Base-by-base conservation (phyloP, 2,329 filamentous ascomycete species). In the Immersiporthe knoxdaviesiana region DNA sequence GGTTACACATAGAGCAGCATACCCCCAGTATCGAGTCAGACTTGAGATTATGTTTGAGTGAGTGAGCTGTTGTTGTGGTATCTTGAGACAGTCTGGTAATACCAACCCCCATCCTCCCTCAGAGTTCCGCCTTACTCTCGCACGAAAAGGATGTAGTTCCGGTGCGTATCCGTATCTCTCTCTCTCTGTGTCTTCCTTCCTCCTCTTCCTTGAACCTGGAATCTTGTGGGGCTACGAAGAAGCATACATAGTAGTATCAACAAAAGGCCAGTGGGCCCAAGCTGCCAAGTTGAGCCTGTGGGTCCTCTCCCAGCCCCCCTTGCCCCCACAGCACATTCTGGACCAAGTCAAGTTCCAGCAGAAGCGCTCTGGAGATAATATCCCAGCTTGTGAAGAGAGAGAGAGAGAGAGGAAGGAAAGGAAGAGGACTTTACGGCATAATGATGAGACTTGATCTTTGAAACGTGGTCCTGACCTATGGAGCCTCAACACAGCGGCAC, bases 1-100 rank as follows among this genome's bases (percentile, higher is more conserved):
- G 50, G 12, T 37, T 44, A 18, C 63, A 58, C n/a, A 59, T 65
- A 65, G 63, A 65, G 35, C 14, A 63, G 52, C 63, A 65, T 65
- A 65, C 63, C 63, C 63, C 37, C 32, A 37, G 21, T 44, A 62
- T 62, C 24, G 11, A 62, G 59, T 27, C 44, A 21, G 37, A 41
- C 21, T 62, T 18, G 18, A 44, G 14, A 62, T 8, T n/a, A 39
- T n/a, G n/a, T n/a, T 41, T 60, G 10, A 39, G 16, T 32, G 54
- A 11, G 24, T 39, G 39, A 11, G 18, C 24, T 39, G 30, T 3
- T 39, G 27, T 56, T 10, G n/a, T n/a, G n/a, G n/a, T n/a, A n/a
- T n/a, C n/a, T 5, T 8, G 47, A 56, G 52, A 24, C 35, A 56
- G 52, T 56, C 35, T 39, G 14, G 52, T 32, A 27, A 56, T 56